Conservation (phyloP, 768 basidiomycete species). For the Hypholoma sublateritium region DNA sequence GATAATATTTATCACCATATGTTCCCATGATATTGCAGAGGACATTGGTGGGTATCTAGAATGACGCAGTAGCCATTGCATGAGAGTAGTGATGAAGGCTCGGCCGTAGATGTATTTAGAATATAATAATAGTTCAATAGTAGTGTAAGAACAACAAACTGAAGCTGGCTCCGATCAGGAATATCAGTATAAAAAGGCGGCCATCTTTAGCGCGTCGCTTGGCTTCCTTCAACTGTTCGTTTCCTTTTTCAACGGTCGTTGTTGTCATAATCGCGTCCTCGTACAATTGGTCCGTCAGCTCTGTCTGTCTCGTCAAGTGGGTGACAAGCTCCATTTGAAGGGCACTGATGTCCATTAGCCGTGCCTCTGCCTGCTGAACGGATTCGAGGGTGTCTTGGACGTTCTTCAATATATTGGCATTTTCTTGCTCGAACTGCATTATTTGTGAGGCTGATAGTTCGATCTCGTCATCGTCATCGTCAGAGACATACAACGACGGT, state of each 20-base stretch:
- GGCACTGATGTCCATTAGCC: constrained; percentile 88
- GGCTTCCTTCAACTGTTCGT: constrained; percentile 87
- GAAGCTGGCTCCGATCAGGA: constrained; percentile 89
- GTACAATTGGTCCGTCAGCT: constrained; percentile 90
- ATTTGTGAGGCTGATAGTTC: constrained; percentile 88
- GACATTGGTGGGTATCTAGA: no score
- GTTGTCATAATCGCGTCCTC: constrained; percentile 92
- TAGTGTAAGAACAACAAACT: constrained; percentile 92
- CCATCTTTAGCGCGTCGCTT: constrained; percentile 84
- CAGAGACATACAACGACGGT: constrained; percentile 37
- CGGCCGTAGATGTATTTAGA: constrained; percentile 9
- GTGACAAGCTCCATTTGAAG: constrained; percentile 90
- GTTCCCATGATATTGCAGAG: no score
- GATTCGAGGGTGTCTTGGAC: constrained; percentile 87
- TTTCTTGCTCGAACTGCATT: constrained; percentile 91
- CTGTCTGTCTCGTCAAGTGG: constrained; percentile 87
- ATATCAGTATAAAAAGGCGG: constrained; percentile 86
- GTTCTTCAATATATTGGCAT: constrained; percentile 78
- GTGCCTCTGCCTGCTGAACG: constrained; percentile 89
- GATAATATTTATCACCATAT: neutral
- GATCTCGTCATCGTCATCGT: constrained; percentile 76
- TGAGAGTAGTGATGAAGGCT: neutral
- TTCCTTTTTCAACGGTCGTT: constrained; percentile 85
- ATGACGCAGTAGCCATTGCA: neutral
- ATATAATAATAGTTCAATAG: constrained; percentile 49